Percentiles rank a stretch among this genome's conserved stretches.
phyloP scores from a whole-genome alignment of 1,139 yeast species.

The Suhomyces bokatorum region DNA sequence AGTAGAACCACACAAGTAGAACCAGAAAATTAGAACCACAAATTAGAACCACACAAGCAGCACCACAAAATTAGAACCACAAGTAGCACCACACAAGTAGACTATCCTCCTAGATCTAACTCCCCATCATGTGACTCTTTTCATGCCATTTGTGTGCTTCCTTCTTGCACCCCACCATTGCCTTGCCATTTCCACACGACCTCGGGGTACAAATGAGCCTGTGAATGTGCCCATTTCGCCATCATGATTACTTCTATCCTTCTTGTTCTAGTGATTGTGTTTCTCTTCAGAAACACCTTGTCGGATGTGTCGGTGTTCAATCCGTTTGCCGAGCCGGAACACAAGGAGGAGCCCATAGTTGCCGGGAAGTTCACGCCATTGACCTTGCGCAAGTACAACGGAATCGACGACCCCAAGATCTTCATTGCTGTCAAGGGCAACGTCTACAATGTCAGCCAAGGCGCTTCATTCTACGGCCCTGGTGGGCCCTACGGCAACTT shows the following conservation, averaged over 20 bases:
- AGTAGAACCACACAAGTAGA: no score
- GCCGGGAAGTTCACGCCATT: slow-evolving; percentile 81
- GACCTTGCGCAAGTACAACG: slow-evolving; percentile 73
- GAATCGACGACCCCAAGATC: slow-evolving; percentile 73
- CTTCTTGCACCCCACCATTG: slow-evolving; percentile 1
- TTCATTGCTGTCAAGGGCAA: slow-evolving; percentile 81
- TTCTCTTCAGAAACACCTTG: slow-evolving; percentile 21
- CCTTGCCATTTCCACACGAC: slow-evolving; percentile 2
- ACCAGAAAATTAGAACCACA: no score
- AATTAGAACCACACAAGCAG: no score
- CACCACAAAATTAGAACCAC: no score
- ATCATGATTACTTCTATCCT: slow-evolving; percentile 23
- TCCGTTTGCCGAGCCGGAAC: slow-evolving; percentile 21
- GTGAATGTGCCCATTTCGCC: neutral
- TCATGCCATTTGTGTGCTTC: no score
- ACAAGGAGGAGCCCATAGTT: slow-evolving; percentile 56
- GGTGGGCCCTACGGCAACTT: slow-evolving; percentile 94
- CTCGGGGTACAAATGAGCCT: slow-evolving; percentile 1
- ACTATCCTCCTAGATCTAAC: no score
- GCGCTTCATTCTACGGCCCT: slow-evolving; percentile 90
- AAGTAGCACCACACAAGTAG: no score
- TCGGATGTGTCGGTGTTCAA: slow-evolving; percentile 22
- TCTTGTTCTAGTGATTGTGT: slow-evolving; percentile 20
- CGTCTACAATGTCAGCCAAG: slow-evolving; percentile 82
- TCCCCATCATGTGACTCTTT: no score